Conservation (phyloP, 2,329 filamentous ascomycete species). For the Diaporthe sp. region DNA sequence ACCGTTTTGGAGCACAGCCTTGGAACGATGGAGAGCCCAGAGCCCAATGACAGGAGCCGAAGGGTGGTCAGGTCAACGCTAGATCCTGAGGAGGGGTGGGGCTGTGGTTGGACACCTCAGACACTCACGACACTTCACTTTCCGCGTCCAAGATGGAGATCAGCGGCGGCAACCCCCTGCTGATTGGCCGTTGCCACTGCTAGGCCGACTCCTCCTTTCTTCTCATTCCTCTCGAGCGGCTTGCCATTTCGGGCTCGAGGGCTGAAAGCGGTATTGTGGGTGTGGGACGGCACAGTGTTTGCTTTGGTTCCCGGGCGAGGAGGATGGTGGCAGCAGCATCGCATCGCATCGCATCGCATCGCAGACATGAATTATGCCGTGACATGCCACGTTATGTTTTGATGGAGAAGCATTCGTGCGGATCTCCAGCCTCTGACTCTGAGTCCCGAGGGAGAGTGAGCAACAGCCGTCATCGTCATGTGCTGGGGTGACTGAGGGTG, state of each 20-base stretch:
- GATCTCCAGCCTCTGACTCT: neutral
- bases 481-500: neutral
- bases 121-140: conserved; percentile 32
- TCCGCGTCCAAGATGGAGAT: conserved; percentile 36
- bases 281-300: neutral
- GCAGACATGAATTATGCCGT: neutral
- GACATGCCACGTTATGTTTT: neutral
- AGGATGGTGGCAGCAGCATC: neutral
- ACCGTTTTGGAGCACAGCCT: conserved; percentile 22
- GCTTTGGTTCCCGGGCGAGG: neutral
- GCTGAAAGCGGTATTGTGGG: conserved; percentile 30
- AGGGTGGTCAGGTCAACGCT: conserved; percentile 24
- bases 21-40: neutral
- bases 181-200: conserved; percentile 28
- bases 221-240: conserved; percentile 30
- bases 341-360: neutral
- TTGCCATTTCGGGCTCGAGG: conserved; percentile 27
- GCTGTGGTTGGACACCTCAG: conserved; percentile 29
- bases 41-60: conserved; percentile 12
- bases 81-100: conserved; percentile 23
- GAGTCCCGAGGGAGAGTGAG: neutral
- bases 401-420: neutral
- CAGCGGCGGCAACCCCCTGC: conserved; percentile 3
- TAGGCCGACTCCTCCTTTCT: conserved; percentile 28
- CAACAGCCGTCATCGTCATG: conserved; percentile 7